Conservation (phyloP, 805 yeast genomes). For the Wickerhamomyces ciferrii region DNA sequence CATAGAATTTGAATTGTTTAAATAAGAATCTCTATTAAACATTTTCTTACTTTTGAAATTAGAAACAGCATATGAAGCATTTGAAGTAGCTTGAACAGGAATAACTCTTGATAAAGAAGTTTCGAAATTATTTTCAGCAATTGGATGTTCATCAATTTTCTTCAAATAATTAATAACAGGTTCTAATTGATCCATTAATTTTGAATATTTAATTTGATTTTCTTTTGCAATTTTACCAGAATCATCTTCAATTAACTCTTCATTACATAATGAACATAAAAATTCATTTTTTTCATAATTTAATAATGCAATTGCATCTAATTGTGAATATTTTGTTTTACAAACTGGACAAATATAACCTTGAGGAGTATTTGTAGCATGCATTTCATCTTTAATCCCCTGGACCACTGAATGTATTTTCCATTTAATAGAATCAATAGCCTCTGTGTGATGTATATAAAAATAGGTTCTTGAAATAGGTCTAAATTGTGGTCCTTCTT, state of each 20-base stretch:
- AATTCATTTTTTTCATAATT: constrained; percentile 80
- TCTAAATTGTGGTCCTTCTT: constrained; percentile 57
- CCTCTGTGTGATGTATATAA: constrained; percentile 85
- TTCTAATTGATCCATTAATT: constrained; percentile 82
- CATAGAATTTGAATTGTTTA: constrained; percentile 35
- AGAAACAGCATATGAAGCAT: constrained; percentile 65
- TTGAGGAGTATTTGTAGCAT: constrained; percentile 83
- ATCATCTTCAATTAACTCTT: constrained; percentile 79
- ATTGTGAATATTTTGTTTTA: constrained; percentile 69
- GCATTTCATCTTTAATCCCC: constrained; percentile 72
- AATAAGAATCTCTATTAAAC: constrained; percentile 33
- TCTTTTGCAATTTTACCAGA: constrained; percentile 74
- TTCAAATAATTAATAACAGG: constrained; percentile 81
- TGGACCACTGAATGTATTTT: constrained; percentile 85
- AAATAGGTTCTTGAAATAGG: constrained; percentile 75
- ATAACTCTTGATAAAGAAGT: constrained; percentile 73
- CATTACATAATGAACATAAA: constrained; percentile 80
- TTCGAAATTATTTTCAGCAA: constrained; percentile 89
- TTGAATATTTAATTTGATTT: constrained; percentile 76
- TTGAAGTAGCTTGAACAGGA: constrained; percentile 72
- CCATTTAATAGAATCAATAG: constrained; percentile 96
- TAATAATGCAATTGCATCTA: constrained; percentile 81
- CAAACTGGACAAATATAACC: constrained; percentile 92
- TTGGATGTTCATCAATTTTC: constrained; percentile 71
- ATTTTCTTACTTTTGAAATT: constrained; percentile 34